Evolutionary conservation across 192 early-diverging fungal species (phyloP), one percentile per base, ranked within the genome.

Genomic region (Dimargaris verticillata): DNA sequence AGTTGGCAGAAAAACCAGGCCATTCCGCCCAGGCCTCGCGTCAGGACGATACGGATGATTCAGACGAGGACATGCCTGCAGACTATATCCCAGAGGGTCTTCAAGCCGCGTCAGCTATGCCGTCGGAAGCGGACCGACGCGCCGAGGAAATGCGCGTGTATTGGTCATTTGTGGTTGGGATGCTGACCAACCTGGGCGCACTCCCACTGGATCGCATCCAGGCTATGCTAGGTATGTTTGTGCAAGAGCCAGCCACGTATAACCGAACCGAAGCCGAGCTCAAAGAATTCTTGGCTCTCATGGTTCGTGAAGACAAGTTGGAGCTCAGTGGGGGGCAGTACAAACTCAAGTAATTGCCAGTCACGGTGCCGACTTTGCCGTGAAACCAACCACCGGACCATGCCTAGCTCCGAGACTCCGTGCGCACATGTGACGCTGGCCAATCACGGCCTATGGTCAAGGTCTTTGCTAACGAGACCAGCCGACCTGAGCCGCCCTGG

Each of bases 181-280:
- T 81, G 71, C 66, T 81, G 22, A 77, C 75, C 29, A 81, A 79
- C 61, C 69, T 81, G 48, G 79, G 79, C 0, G 68, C 75, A 3
- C 55, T 78, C 44, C 71, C 79, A 9, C 66, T 81, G 33, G 77
- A 78, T 57, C 63, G 77, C 15, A 78, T 81, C 25, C 70, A 70
- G 28, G 52, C 65, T 26, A 79, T 79, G 78, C 67, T 81, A 28
- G 57, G 61, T 5, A 74, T 74, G 72, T 79, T 79, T 61, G 51
- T 71, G 26, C 77, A 72, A 5, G 72, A 69, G 44, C 73, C 75
- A 11, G 59, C 57, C 28, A 67, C 68, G 5, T 64, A 64, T 28
- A n/a, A 5, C 38, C 58, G 63, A 3, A 68, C 64, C 0, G 22
- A 61, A 11, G 69, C 73, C 1, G 71, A 78, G 38, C 60, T 78